Base-by-base conservation (phyloP, 1,284 basidiomycete genomes). In the Polyporus tsugae region DNA sequence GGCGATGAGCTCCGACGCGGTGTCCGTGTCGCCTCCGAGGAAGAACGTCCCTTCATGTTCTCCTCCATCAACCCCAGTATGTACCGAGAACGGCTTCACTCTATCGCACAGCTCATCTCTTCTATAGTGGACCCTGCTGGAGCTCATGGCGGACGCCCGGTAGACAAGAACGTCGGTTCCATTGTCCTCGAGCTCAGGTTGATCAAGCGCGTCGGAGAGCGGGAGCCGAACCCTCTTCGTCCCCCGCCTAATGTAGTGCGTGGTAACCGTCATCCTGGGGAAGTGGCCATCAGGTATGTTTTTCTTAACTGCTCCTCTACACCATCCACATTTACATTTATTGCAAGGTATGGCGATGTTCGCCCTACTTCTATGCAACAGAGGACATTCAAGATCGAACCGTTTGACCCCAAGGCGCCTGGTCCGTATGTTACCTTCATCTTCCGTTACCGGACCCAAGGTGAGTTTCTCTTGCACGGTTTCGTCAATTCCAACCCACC, bases 21-120 rank as follows among this genome's bases (percentile, higher is more conserved):
- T 72, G 3, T 82, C 81, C 65, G 72, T n/a, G 70, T 70, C 2
- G 67, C 66, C 5, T 49, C 61, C 6, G 53, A 57, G 33, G 65
- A 67, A 1, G 87, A 90, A 75, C 79, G 86, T 13, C 88, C 88
- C 1, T 91, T 91, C 74, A 73, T 84, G 55, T 91, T 91, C 70
- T 80, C 84, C 60, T 79, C 80, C 58, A 79, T 85, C 38, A 41
- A 73, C 29, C 73, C 78, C 42, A 79, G 80, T 77, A 75, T 42
- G 38, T 60, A 15, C 6, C 38, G n/a, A 42, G 39, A 41, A 70
- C 70, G 42, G 38, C 4, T 58, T 29, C 33, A 6, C 33, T 49
- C 29, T 9, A 59, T 39, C 22, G 22, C 13, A 11, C 6, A 22
- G 58, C 58, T 41, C 39, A 59, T 17, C 19, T 5, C 19, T 17